A percentile compares a stretch with the other conserved stretches of the same genome.
These are phyloP conservation scores for Akanthomyces uredinophilus DNA, from an alignment of 2,329 filamentous ascomycete species.

Conservation along the genomic window DNA sequence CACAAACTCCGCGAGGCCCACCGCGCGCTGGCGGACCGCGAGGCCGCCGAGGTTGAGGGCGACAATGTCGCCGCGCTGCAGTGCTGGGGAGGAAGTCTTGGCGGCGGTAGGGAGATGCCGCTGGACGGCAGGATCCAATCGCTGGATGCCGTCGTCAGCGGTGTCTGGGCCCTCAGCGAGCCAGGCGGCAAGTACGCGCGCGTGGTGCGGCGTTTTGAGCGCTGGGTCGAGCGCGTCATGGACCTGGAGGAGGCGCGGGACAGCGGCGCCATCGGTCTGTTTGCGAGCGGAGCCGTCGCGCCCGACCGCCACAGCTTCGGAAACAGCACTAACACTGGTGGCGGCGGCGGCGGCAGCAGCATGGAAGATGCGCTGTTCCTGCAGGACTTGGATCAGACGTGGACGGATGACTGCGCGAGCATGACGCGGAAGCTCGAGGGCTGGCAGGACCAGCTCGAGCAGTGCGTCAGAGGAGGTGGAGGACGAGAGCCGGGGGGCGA, in stretches of 20 bases:
- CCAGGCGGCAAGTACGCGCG: slow-evolving; percentile 51
- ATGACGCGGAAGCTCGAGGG: slow-evolving; percentile 50
- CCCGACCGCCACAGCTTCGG: slow-evolving; percentile 23
- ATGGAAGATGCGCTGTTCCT: slow-evolving; percentile 41
- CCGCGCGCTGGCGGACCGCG: slow-evolving; percentile 29
- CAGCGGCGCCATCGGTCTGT: slow-evolving; percentile 30
- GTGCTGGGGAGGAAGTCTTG: slow-evolving; percentile 37
- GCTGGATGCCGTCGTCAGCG: slow-evolving; percentile 51
- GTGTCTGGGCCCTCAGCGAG: slow-evolving; percentile 54
- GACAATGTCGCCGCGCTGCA: slow-evolving; percentile 49
- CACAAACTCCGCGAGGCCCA: slow-evolving; percentile 31
- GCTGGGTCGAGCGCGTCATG: slow-evolving; percentile 47
- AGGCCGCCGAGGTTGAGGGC: slow-evolving; percentile 42
- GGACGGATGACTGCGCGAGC: slow-evolving; percentile 53
- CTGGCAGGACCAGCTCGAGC: slow-evolving; percentile 45
- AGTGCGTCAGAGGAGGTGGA: slow-evolving; percentile 17
- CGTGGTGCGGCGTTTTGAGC: slow-evolving; percentile 53
- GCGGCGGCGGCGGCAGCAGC: slow-evolving; percentile 17
- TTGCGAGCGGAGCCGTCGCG: slow-evolving; percentile 18
- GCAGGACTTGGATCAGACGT: slow-evolving; percentile 49
- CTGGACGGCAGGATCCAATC: slow-evolving; percentile 54
- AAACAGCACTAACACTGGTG: slow-evolving; percentile 21
- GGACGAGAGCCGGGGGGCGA: not conserved
- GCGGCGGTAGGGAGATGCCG: slow-evolving; percentile 30
- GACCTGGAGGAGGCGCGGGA: slow-evolving; percentile 42